These are phyloP conservation scores for Panicum virgatum DNA, from an alignment of 202 grass and related monocot genomes.

Conservation along the genomic window DNA sequence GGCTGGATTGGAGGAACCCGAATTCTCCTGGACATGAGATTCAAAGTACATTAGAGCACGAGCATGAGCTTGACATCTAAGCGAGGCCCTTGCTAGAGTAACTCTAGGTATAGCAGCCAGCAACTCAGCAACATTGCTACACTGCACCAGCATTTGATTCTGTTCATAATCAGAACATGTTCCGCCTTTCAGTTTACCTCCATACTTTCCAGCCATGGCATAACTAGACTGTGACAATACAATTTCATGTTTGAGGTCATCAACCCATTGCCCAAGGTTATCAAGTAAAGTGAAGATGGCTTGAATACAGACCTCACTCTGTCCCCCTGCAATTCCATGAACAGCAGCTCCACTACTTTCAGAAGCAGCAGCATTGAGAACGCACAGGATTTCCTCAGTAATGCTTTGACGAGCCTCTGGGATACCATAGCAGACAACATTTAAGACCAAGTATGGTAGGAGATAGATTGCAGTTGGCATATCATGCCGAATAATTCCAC, in stretches of 20 bases:
- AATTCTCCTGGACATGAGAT: slow-evolving; percentile 79
- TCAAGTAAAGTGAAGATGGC: slow-evolving; percentile 96
- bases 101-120: slow-evolving; percentile 92
- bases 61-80: slow-evolving; percentile 93
- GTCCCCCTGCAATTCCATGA: slow-evolving; percentile 69
- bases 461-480: slow-evolving; percentile 94
- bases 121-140: slow-evolving; percentile 79
- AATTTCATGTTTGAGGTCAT: slow-evolving; percentile 94
- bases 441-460: slow-evolving; percentile 91
- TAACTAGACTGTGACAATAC: slow-evolving; percentile 69
- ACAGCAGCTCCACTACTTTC: slow-evolving; percentile 76
- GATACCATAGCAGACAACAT: slow-evolving; percentile 93
- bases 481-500: slow-evolving; percentile 87
- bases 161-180: slow-evolving; percentile 40
- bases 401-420: slow-evolving; percentile 81
- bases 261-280: slow-evolving; percentile 98
- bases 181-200: slow-evolving; percentile 57
- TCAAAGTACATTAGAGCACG: slow-evolving; percentile 94
- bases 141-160: slow-evolving; percentile 78
- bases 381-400: slow-evolving; percentile 89
- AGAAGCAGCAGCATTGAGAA: slow-evolving; percentile 86
- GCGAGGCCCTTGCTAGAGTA: slow-evolving; percentile 87
- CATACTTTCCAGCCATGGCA: slow-evolving; percentile 44
- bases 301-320: slow-evolving; percentile 94
- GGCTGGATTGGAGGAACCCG: slow-evolving; percentile 94